phyloP scores from a whole-genome alignment of 2,329 filamentous ascomycete species.

The Claviceps cyperi region DNA sequence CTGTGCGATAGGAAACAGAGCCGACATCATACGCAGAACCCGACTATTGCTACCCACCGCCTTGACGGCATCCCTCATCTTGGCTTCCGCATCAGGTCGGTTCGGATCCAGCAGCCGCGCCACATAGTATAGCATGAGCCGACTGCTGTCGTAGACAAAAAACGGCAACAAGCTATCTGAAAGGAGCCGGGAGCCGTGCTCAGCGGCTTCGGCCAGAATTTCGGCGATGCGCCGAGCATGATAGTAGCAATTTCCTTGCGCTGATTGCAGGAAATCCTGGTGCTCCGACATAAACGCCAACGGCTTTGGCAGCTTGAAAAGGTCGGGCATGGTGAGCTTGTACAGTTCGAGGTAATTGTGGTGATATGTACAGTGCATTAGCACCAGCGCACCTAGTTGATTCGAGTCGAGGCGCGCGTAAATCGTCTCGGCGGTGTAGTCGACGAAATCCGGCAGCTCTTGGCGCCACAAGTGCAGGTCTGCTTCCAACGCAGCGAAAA shows the following conservation, averaged over 20 bases:
- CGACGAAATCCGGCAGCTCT: conserved; percentile 28
- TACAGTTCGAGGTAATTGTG: conserved; percentile 31
- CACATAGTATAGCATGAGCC: conserved; percentile 34
- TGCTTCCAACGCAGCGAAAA: conserved; percentile 25
- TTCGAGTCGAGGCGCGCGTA: conserved; percentile 31
- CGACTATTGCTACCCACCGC: conserved; percentile 25
- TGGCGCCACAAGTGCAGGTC: conserved; percentile 26
- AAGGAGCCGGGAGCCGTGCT: conserved; percentile 25
- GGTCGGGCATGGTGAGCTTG: conserved; percentile 29
- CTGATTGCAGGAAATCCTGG: conserved; percentile 19
- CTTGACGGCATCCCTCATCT: conserved; percentile 23
- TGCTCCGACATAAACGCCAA: conserved; percentile 26
- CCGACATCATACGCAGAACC: conserved; percentile 22
- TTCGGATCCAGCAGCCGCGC: conserved; percentile 25
- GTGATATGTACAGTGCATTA: conserved; percentile 32
- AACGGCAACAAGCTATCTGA: conserved; percentile 31
- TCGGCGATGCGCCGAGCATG: conserved; percentile 24
- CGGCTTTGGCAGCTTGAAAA: conserved; percentile 28
- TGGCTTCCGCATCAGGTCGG: conserved; percentile 19
- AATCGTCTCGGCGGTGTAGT: conserved; percentile 28
- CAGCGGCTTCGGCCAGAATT: conserved; percentile 24
- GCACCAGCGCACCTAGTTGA: conserved; percentile 28
- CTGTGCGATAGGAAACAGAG: conserved; percentile 24
- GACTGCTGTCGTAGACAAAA: conserved; percentile 31
- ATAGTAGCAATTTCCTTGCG: conserved; percentile 24